These are phyloP conservation scores for Candida insectorum DNA, from an alignment of 805 yeast species.

Conservation along the genomic window DNA sequence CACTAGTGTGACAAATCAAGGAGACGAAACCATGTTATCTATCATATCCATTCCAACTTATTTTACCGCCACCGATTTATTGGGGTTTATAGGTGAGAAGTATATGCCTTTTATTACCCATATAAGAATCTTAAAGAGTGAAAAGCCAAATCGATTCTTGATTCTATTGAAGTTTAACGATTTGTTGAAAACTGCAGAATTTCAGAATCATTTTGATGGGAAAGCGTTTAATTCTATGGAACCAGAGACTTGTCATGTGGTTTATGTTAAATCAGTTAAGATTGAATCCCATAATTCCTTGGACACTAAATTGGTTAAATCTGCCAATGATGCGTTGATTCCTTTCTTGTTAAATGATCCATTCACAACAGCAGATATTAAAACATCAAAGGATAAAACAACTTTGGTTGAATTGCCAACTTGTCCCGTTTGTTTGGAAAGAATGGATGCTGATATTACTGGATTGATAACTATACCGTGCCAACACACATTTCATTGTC, in stretches of 20 bases:
- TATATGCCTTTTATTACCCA: slow-evolving; percentile 58
- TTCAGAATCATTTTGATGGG: slow-evolving; percentile 68
- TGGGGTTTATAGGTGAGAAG: slow-evolving; percentile 74
- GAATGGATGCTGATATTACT: slow-evolving; percentile 77
- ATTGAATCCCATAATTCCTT: slow-evolving; percentile 22
- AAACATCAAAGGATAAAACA: slow-evolving; percentile 3
- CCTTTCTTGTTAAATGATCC: slow-evolving; percentile 76
- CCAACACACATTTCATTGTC: slow-evolving; percentile 91
- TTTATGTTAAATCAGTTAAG: slow-evolving; percentile 60
- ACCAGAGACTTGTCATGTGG: slow-evolving; percentile 78
- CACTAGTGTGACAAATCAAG: slow-evolving; percentile 16
- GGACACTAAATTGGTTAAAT: slow-evolving; percentile 10
- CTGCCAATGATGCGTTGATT: slow-evolving; percentile 28
- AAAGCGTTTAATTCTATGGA: slow-evolving; percentile 81
- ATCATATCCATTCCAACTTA: slow-evolving; percentile 86
- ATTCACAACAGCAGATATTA: slow-evolving; percentile 42
- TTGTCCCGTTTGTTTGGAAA: slow-evolving; percentile 88
- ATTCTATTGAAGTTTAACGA: slow-evolving; percentile 72
- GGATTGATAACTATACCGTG: slow-evolving; percentile 87
- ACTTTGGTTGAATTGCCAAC: slow-evolving; percentile 67
- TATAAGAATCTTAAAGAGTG: slow-evolving; percentile 67
- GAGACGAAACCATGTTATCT: slow-evolving; percentile 68
- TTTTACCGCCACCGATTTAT: slow-evolving; percentile 77
- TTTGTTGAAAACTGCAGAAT: slow-evolving; percentile 53
- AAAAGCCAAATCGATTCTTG: slow-evolving; percentile 65